Base-by-base conservation (phyloP, 2,329 filamentous ascomycete genomes). In the Raffaelea arxii region DNA sequence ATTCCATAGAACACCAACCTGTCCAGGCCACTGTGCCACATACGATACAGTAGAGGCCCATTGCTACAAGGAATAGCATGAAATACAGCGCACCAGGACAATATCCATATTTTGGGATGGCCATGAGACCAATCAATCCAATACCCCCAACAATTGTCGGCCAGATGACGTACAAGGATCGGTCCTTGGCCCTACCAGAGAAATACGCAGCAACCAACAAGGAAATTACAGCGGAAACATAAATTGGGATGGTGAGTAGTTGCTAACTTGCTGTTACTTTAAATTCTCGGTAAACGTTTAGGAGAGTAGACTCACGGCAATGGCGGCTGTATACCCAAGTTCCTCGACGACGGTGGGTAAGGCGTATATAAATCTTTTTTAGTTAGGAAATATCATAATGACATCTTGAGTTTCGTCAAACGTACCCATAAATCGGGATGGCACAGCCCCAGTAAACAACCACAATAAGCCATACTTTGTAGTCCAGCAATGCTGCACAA, bases 301-400 rank as follows among this genome's bases (percentile, higher is more conserved):
- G 9, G n/a, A n/a, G n/a, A 9, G 9, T 30, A 9, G 16, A 30
- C 27, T 30, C 27, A 30, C 27, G 14, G 46, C 49, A 16, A 38
- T 18, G 12, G 43, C 39, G 14, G 32, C n/a, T 21, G 54, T 55
- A 58, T 63, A 66, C 14, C 62, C 59, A 47, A 70, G 64, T 44
- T 65, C 64, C 40, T 54, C 55, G 7, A 69, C 58, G 47, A 70
- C 68, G 7, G 62, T 67, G 1, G 66, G 66, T 55, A 68, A 57
- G 51, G 66, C 68, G 12, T 30, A 36, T 6, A 30, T 48, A 30
- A 41, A 41, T 4, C 40, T 41, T 3, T 35, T 25, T 19, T 22
- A 25, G 30, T 42, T 22, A 41, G 41, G 18, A 11, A 16, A 14
- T 14, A 16, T 12, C 4, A 14, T 11, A 14, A 23, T n/a, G 18